Percentiles rank a stretch among this genome's conserved stretches.
phyloP scores from a whole-genome alignment of 345 rosid genomes.

The Schrenkiella parvula region DNA sequence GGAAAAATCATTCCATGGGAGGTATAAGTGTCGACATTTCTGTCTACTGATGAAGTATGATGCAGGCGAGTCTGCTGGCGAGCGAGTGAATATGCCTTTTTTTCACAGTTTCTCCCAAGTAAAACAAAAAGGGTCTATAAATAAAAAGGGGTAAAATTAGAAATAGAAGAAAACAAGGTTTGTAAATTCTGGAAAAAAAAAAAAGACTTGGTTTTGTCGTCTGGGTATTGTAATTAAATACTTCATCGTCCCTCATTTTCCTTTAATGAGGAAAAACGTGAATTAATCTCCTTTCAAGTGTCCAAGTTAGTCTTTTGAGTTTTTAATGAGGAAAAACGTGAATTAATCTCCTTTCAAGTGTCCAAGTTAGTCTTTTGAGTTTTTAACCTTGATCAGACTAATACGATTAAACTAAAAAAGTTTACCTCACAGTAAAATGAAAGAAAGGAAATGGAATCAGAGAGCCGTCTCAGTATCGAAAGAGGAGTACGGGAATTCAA shows the following conservation, averaged over 20 bases:
- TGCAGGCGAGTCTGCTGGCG: constrained; percentile 24
- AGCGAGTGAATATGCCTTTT: constrained; percentile 20
- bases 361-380: neutral
- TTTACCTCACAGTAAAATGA: neutral
- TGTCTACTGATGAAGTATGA: constrained; percentile 50
- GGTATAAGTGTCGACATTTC: constrained; percentile 76
- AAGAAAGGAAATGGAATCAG: neutral
- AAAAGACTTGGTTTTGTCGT: constrained; percentile 29
- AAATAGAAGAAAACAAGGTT: constrained; percentile 27
- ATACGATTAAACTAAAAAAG: neutral
- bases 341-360: constrained; percentile 3
- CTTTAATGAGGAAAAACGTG: constrained; percentile 9
- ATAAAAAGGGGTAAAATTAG: constrained; percentile 18
- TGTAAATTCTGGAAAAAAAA: constrained; percentile 22
- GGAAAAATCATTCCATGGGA: constrained; percentile 42
- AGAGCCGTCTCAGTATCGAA: neutral
- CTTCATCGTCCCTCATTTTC: constrained; percentile 9
- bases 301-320: neutral
- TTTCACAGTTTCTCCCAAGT: constrained; percentile 24
- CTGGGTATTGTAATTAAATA: constrained; percentile 31
- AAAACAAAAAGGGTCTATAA: constrained; percentile 10
- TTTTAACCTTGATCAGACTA: neutral
- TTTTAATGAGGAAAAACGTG: neutral
- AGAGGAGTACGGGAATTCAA: neutral
- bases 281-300: constrained; percentile 3